Evolutionary conservation across 2,329 filamentous ascomycete genomes (phyloP).

Genomic region (Botryotinia globosa): DNA sequence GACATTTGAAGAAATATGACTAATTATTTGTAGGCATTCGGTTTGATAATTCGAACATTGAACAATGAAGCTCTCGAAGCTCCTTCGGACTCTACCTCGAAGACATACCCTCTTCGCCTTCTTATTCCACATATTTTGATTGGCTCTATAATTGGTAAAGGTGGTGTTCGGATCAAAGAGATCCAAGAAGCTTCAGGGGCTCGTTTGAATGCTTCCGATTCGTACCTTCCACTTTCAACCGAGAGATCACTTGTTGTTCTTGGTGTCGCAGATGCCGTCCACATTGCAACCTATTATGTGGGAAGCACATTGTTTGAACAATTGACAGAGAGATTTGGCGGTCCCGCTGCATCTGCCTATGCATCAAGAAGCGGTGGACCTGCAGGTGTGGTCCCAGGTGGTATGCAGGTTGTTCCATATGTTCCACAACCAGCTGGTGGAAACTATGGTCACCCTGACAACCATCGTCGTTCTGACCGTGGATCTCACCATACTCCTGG

Average conservation of each 20-base stretch:
- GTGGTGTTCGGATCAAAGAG: constrained; percentile 91
- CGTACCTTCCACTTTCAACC: constrained; percentile 88
- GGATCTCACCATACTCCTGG: constrained; percentile 74
- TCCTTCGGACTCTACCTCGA: constrained; percentile 87
- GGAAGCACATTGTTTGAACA: constrained; percentile 97
- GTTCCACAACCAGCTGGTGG: constrained; percentile 89
- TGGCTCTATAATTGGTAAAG: constrained; percentile 97
- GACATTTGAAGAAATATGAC: not conserved
- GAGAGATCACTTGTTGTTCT: constrained; percentile 98
- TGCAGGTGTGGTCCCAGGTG: constrained; percentile 88
- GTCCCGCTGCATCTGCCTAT: constrained; percentile 94
- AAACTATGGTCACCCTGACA: constrained; percentile 87
- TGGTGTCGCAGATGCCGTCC: constrained; percentile 95
- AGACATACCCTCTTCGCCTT: constrained; percentile 93
- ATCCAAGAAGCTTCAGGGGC: constrained; percentile 98
- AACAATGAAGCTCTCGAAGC: constrained; percentile 93
- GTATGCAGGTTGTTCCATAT: constrained; percentile 99
- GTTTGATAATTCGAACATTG: constrained; percentile 93
- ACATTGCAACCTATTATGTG: constrained; percentile 98
- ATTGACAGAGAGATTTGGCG: constrained; percentile 92
- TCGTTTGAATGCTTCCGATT: constrained; percentile 92
- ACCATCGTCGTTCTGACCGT: constrained; percentile 73
- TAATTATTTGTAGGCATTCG: constrained; percentile 69
- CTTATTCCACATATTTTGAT: constrained; percentile 96
- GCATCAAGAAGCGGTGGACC: constrained; percentile 92